phyloP scores from a whole-genome alignment of 2,329 filamentous ascomycete genomes.

The Colletotrichum sp. region DNA sequence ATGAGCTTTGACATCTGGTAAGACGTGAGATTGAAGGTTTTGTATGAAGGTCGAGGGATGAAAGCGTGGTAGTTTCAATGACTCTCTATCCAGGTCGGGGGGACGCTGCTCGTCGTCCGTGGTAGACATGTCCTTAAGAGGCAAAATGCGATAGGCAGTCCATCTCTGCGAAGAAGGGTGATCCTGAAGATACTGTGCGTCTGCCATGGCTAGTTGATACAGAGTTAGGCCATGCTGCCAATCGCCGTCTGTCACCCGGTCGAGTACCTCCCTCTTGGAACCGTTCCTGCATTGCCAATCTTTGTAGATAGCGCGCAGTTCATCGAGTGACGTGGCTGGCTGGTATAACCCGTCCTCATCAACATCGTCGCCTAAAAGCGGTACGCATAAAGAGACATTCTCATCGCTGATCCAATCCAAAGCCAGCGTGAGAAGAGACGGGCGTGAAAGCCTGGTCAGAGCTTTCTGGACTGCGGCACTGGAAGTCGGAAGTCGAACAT shows the following conservation, averaged over 20 bases:
- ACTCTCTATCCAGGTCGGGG: slow-evolving; percentile 44
- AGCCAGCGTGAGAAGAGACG: slow-evolving; percentile 73
- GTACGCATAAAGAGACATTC: slow-evolving; percentile 64
- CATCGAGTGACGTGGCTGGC: slow-evolving; percentile 67
- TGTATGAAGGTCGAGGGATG: slow-evolving; percentile 82
- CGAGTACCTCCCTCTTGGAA: slow-evolving; percentile 67
- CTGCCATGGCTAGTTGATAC: slow-evolving; percentile 73
- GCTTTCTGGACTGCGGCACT: slow-evolving; percentile 70
- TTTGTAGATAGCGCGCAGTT: slow-evolving; percentile 69
- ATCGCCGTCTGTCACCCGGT: slow-evolving; percentile 70
- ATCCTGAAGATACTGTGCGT: slow-evolving; percentile 69
- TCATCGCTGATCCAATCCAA: slow-evolving; percentile 78
- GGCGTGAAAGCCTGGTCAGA: slow-evolving; percentile 73
- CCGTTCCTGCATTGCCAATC: slow-evolving; percentile 65
- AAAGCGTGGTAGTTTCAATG: slow-evolving; percentile 69
- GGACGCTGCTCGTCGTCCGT: slow-evolving; percentile 41
- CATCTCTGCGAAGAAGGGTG: slow-evolving; percentile 69
- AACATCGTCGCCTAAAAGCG: slow-evolving; percentile 56
- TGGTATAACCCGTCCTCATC: slow-evolving; percentile 73
- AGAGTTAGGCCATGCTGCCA: slow-evolving; percentile 69
- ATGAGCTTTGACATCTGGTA: slow-evolving; percentile 83
- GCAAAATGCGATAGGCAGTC: slow-evolving; percentile 65
- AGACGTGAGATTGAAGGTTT: slow-evolving; percentile 74
- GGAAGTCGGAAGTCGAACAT: slow-evolving; percentile 69
- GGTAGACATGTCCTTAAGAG: slow-evolving; percentile 46